Evolutionary conservation across 768 basidiomycete genomes (phyloP), one percentile per base, ranked within the genome.

Genomic region (Tylopilus rubrobrunneus): DNA sequence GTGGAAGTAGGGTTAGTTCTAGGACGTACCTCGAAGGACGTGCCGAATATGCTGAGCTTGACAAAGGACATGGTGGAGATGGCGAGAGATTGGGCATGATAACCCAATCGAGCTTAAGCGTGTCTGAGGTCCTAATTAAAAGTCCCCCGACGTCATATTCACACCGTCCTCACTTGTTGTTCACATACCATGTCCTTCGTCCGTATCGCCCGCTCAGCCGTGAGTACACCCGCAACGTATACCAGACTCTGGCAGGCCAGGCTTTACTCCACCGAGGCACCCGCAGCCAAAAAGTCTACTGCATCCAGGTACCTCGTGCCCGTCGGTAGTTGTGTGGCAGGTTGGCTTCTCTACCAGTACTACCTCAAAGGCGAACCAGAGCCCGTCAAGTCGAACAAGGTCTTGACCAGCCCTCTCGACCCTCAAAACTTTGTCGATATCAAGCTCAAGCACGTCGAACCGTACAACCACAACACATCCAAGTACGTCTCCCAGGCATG

Each of bases 41-140:
- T 99, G 45, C 94, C 95, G 64, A 98, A 98, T 75, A 98, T 98
- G 74, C 87, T 90, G 66, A 98, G 90, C 76, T 98, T 98, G 67
- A 98, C 94, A 63, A 97, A 97, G 50, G 91, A 93, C 91, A 93
- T 92, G 50, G 49, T 51, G 52, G 39, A 37, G 65, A 59, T 59
- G 59, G 51, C 49, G 55, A 49, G 49, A 61, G 54, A 62, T 56
- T 29, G 34, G 48, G 4, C 25, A 5, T 5, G 44, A 48, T 50
- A 64, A 57, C 58, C 65, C 63, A 31, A 31, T 56, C 49, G 37
- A 51, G 51, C 50, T 51, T 25, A 34, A 15, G 53, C 43, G 63
- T 64, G 62, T 63, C 62, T 46, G 62, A 59, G 63, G 62, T 63
- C 62, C 58, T 25, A 31, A 31, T 31, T 31, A 31, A 25, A 19